Evolutionary conservation across 768 basidiomycete species (phyloP).

Genomic region (Russula lepida): DNA sequence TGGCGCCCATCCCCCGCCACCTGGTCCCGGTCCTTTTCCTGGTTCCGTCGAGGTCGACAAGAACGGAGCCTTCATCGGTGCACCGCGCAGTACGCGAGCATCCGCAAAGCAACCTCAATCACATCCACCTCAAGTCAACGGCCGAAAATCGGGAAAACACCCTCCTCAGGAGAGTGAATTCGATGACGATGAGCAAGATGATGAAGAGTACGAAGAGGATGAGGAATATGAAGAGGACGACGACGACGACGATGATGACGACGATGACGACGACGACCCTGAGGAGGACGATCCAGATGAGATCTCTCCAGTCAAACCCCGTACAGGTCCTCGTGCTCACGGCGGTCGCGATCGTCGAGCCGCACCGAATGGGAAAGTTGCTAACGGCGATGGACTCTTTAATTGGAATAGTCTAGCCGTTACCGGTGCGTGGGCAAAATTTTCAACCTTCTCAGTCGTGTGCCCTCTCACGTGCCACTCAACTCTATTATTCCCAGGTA

Average conservation of each 20-base stretch:
- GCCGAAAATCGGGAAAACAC: slow-evolving; percentile 38
- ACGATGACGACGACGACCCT: slow-evolving; percentile 64
- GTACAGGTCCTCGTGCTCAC: slow-evolving; percentile 23
- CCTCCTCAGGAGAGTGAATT: slow-evolving; percentile 50
- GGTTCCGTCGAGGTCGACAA: slow-evolving; percentile 96
- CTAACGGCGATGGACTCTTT: slow-evolving; percentile 59
- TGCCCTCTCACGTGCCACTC: slow-evolving; percentile 19
- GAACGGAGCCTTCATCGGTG: slow-evolving; percentile 62
- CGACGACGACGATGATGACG: slow-evolving; percentile 61
- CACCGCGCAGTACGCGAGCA: slow-evolving; percentile 13
- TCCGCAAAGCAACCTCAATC: slow-evolving; percentile 22
- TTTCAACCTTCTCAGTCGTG: slow-evolving; percentile 10
- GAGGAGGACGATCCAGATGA: slow-evolving; percentile 47
- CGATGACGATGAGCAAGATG: slow-evolving; percentile 56
- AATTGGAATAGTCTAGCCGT: slow-evolving; percentile 78
- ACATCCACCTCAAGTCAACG: slow-evolving; percentile 29
- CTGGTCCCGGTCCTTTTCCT: slow-evolving; percentile 96
- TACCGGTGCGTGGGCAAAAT: slow-evolving; percentile 44
- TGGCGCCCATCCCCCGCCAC: slow-evolving; percentile 83
- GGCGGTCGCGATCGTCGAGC: slow-evolving; percentile 25
- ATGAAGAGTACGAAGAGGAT: slow-evolving; percentile 45
- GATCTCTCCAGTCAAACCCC: slow-evolving; percentile 26
- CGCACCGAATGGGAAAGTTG: slow-evolving; percentile 38
- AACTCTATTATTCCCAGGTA: slow-evolving; percentile 55
- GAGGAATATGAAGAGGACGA: slow-evolving; percentile 50